Conservation (phyloP, 768 basidiomycete genomes). For the Hygrophoropsis aurantiaca region DNA sequence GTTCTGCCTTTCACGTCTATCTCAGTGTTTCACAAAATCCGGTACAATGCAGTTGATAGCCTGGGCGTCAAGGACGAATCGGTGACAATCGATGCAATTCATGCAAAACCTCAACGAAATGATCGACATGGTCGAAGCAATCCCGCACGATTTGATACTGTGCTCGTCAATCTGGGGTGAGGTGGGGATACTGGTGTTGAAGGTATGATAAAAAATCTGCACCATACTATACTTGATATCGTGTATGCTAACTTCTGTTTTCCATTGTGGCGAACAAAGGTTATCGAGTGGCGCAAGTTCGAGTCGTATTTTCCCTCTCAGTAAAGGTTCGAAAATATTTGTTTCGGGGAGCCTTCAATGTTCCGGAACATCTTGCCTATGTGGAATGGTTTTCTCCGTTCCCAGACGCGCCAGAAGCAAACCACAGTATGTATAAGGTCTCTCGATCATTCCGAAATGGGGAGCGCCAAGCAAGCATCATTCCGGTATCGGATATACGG, state of each 20-base stretch:
- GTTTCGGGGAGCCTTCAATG: slow-evolving; percentile 13
- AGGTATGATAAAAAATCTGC: too few species aligned
- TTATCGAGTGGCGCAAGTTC: too few species aligned
- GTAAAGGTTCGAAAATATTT: slow-evolving; percentile 10
- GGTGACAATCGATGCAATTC: slow-evolving; percentile 27
- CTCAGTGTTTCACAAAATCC: too few species aligned
- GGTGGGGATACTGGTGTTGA: slow-evolving; percentile 7
- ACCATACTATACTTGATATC: too few species aligned
- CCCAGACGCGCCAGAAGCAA: slow-evolving; percentile 17
- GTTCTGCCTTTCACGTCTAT: too few species aligned
- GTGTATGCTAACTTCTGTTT: too few species aligned
- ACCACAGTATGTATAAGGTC: slow-evolving; percentile 26
- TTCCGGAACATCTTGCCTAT: slow-evolving; percentile 13
- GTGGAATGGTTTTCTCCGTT: slow-evolving; percentile 17
- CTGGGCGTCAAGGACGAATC: not conserved
- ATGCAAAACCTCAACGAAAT: too few species aligned
- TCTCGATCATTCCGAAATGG: too few species aligned
- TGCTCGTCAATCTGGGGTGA: slow-evolving; percentile 18
- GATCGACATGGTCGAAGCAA: too few species aligned
- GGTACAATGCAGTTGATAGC: slow-evolving; percentile 10
- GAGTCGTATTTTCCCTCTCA: slow-evolving; percentile 8
- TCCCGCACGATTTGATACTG: slow-evolving; percentile 39
- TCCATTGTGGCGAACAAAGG: too few species aligned
- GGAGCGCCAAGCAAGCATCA: too few species aligned
- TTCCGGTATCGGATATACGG: too few species aligned